Percentiles rank a stretch among this genome's conserved stretches.
Evolutionary conservation across 805 yeast genomes (phyloP).

Genomic region (Isabelozyma pseudorhagii): DNA sequence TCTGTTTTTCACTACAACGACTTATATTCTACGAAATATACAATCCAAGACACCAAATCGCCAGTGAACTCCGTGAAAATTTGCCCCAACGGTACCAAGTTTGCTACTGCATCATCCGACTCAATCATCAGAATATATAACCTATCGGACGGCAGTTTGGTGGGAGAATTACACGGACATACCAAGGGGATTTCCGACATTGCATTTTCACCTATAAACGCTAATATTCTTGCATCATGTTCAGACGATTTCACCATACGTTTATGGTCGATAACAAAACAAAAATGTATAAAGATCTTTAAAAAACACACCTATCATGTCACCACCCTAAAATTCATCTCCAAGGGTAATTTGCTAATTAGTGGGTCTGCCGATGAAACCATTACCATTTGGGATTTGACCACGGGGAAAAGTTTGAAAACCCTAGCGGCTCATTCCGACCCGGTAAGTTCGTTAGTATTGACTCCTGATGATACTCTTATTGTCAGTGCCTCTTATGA

Average conservation of each 20-base stretch:
- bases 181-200: constrained; percentile 69
- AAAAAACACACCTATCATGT: constrained; percentile 86
- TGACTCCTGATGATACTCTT: constrained; percentile 77
- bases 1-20: neutral
- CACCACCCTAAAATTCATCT: constrained; percentile 64
- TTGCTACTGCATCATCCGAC: constrained; percentile 51
- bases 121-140: constrained; percentile 24
- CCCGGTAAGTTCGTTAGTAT: constrained; percentile 73
- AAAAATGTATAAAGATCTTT: constrained; percentile 49
- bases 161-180: constrained; percentile 52
- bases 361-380: constrained; percentile 91
- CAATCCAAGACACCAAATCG: neutral
- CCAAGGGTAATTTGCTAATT: constrained; percentile 73
- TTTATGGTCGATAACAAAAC: constrained; percentile 60
- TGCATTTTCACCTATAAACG: constrained; percentile 70
- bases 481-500: constrained; percentile 86
- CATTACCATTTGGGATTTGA: constrained; percentile 84
- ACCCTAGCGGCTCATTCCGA: constrained; percentile 92
- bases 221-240: constrained; percentile 71
- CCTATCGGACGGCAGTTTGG: constrained; percentile 22
- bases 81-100: constrained; percentile 54
- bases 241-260: constrained; percentile 83
- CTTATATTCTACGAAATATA: neutral
- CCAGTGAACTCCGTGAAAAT: constrained; percentile 48
- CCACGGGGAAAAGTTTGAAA: constrained; percentile 63